Evolutionary conservation across 1,139 yeast species (phyloP).

Genomic region (Trichomonascaceae sp.): DNA sequence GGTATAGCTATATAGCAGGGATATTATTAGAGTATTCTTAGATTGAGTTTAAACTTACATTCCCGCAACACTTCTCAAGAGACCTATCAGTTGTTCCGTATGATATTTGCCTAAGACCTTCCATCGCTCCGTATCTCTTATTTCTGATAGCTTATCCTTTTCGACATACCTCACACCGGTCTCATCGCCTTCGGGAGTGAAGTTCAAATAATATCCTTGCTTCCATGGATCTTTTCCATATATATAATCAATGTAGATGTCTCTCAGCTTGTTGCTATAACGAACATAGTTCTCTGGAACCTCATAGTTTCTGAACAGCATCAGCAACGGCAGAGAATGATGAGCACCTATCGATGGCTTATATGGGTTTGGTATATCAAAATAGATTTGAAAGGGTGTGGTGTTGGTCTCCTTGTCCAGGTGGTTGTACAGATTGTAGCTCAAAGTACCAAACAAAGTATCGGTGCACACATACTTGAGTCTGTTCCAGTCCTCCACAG

Average conservation of each 20-base stretch:
- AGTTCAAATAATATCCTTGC: not conserved
- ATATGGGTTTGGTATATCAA: slow-evolving; percentile 3
- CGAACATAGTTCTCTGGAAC: not conserved
- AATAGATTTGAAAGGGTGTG: not conserved
- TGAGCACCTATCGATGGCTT: not conserved
- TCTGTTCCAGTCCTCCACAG: not conserved
- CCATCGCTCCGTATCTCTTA: slow-evolving; percentile 1
- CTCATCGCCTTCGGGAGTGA: not conserved
- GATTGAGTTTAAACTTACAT: not conserved
- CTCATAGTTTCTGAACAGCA: slow-evolving; percentile 5
- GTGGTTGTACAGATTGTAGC: not conserved
- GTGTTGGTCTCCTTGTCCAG: not conserved
- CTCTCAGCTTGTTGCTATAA: slow-evolving; percentile 1
- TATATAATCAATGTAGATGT: not conserved
- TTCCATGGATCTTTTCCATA: slow-evolving; percentile 5
- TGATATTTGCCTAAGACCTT: not conserved
- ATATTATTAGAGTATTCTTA: not conserved
- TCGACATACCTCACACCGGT: not conserved
- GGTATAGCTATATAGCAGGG: not conserved
- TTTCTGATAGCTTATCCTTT: not conserved
- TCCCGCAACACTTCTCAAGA: not conserved
- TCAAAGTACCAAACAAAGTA: slow-evolving; percentile 1
- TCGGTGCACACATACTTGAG: not conserved
- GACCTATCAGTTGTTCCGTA: not conserved
- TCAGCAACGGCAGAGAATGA: slow-evolving; percentile 3